Conservation (phyloP, 169 alveolate species). For the Condylostoma magnum region DNA sequence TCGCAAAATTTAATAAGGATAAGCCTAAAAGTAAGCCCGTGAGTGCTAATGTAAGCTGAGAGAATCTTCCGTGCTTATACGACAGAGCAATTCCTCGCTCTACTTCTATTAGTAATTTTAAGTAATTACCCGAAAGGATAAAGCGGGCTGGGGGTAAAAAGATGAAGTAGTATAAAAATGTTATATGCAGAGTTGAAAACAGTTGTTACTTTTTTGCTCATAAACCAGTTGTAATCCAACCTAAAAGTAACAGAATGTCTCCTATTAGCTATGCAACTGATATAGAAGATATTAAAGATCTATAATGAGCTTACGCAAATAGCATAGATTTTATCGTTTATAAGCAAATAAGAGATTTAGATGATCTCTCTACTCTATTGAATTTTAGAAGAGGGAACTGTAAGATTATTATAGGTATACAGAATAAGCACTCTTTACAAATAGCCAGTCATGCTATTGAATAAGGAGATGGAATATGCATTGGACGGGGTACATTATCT, state of each 20-base stretch:
- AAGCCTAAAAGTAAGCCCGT: not conserved
- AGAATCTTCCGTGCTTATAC: not conserved
- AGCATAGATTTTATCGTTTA: slow-evolving; percentile 12
- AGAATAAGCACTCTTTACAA: slow-evolving; percentile 95
- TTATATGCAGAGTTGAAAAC: slow-evolving; percentile 15
- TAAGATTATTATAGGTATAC: slow-evolving; percentile 96
- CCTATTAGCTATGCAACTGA: slow-evolving; percentile 11
- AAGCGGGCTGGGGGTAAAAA: not conserved
- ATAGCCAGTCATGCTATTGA: slow-evolving; percentile 94
- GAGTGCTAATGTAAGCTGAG: too few species aligned
- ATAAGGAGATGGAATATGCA: slow-evolving; percentile 97
- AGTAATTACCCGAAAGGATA: too few species aligned
- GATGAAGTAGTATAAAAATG: not conserved
- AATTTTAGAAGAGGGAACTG: not conserved
- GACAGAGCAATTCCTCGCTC: not conserved
- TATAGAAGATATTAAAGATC: not conserved
- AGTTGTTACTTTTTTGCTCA: slow-evolving; percentile 14
- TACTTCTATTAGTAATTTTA: too few species aligned
- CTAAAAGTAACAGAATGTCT: not conserved
- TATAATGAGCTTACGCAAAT: slow-evolving; percentile 21
- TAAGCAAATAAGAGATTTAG: slow-evolving; percentile 23
- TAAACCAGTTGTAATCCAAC: slow-evolving; percentile 13
- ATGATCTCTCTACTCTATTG: not conserved
- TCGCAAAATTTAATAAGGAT: not conserved
- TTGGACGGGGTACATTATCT: slow-evolving; percentile 99